These are phyloP conservation scores for Candida namnaoensis DNA, from an alignment of 805 yeast genomes.

Conservation along the genomic window DNA sequence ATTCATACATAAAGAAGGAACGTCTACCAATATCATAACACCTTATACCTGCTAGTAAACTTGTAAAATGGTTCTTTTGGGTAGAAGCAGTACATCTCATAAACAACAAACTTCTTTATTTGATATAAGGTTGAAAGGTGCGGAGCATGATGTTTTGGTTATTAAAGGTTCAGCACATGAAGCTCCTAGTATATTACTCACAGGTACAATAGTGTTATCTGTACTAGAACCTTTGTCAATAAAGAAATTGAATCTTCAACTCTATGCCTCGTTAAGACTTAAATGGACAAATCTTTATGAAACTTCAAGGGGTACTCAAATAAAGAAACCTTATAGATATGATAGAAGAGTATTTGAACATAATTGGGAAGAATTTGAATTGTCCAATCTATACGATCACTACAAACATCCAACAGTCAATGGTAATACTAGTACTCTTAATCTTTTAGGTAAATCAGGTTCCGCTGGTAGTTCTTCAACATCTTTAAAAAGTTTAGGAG, in stretches of 20 bases:
- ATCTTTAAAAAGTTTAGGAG: constrained; percentile 11
- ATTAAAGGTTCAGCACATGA: constrained; percentile 71
- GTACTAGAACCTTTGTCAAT: constrained; percentile 68
- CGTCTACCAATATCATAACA: too few relatives aligned
- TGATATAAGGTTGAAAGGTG: constrained; percentile 51
- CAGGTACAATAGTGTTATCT: constrained; percentile 73
- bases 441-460: neutral
- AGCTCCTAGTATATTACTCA: constrained; percentile 66
- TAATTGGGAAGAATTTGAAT: constrained; percentile 64
- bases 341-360: constrained; percentile 67
- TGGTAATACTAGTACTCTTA: constrained; percentile 14
- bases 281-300: constrained; percentile 52
- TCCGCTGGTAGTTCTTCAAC: constrained; percentile 13
- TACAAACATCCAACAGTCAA: constrained; percentile 5
- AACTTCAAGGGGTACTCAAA: constrained; percentile 33
- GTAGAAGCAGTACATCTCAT: constrained; percentile 11
- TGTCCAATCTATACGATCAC: constrained; percentile 23
- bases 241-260: constrained; percentile 51
- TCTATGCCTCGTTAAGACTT: constrained; percentile 60
- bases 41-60: too few relatives aligned
- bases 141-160: constrained; percentile 72
- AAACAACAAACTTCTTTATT: constrained; percentile 30
- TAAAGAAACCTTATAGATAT: constrained; percentile 38
- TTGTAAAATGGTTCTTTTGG: constrained; percentile 5
- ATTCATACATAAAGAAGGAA: too few relatives aligned